These are phyloP conservation scores for Suillus decipiens DNA, from an alignment of 768 basidiomycete genomes.

Conservation along the genomic window DNA sequence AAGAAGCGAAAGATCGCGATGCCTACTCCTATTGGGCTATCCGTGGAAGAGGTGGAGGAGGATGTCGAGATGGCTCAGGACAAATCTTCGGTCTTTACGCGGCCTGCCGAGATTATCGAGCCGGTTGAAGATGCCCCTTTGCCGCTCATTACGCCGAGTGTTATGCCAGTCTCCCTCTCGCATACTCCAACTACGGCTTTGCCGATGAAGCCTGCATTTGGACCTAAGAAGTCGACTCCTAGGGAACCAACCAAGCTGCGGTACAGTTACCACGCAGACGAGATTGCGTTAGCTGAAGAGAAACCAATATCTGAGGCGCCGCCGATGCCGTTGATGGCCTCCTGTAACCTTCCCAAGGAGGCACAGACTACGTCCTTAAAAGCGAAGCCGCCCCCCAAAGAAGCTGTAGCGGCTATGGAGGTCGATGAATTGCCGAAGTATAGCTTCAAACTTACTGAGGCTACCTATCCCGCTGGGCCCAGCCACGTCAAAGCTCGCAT, in stretches of 20 bases:
- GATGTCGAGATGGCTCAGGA: constrained; percentile 31
- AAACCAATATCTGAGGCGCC: constrained; percentile 5
- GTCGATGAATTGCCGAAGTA: constrained; percentile 38
- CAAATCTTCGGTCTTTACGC: constrained; percentile 22
- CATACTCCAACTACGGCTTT: constrained; percentile 17
- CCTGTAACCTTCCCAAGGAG: constrained; percentile 33
- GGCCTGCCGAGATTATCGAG: constrained; percentile 44
- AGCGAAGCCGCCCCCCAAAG: constrained; percentile 29
- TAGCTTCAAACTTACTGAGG: constrained; percentile 24
- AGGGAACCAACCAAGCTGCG: constrained; percentile 81
- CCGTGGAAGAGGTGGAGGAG: constrained; percentile 30
- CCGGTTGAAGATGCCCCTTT: constrained; percentile 29
- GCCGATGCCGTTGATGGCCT: constrained; percentile 15
- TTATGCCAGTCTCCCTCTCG: constrained; percentile 19
- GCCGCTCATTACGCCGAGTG: constrained; percentile 19
- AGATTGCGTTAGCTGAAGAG: constrained; percentile 28
- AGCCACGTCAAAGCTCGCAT: constrained; percentile 29
- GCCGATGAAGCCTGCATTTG: constrained; percentile 22
- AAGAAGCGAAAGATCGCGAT: constrained; percentile 52
- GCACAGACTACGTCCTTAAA: constrained; percentile 13
- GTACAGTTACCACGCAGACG: constrained; percentile 66
- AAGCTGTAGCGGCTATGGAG: constrained; percentile 30
- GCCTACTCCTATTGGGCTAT: neutral
- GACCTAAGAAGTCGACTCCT: constrained; percentile 57
- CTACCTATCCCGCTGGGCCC: constrained; percentile 21